phyloP scores from a whole-genome alignment of 192 early-diverging fungal genomes.

The Coemansia sp. region DNA sequence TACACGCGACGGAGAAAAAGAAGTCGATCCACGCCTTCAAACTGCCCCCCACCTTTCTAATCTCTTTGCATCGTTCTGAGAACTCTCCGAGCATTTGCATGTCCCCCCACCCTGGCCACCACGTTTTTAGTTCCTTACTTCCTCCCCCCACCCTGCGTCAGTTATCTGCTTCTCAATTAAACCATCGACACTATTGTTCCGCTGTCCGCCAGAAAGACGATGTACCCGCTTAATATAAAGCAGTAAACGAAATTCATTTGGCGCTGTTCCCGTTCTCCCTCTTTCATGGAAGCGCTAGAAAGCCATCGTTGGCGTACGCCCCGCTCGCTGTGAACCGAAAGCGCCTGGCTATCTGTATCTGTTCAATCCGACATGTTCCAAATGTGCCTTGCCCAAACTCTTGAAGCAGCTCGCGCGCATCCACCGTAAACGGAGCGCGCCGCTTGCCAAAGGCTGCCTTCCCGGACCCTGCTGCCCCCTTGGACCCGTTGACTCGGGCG shows the following conservation, averaged over 20 bases:
- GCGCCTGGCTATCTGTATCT: slow-evolving; percentile 41
- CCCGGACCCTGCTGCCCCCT: not conserved
- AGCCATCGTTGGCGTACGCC: slow-evolving; percentile 40
- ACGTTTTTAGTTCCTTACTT: not conserved
- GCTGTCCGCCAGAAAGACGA: not conserved
- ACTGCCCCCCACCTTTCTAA: too few relatives aligned
- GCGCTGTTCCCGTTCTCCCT: not conserved
- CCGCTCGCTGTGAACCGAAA: slow-evolving; percentile 27
- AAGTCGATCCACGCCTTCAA: not conserved
- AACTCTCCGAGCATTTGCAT: not conserved
- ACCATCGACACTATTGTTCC: not conserved
- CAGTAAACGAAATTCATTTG: not conserved
- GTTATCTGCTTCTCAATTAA: not conserved
- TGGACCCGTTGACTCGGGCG: slow-evolving; percentile 15
- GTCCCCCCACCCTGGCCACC: too few relatives aligned
- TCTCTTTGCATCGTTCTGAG: not conserved
- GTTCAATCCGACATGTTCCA: slow-evolving; percentile 36
- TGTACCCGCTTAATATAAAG: not conserved
- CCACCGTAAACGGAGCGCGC: slow-evolving; percentile 10
- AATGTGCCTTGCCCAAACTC: slow-evolving; percentile 26
- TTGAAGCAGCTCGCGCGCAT: slow-evolving; percentile 28
- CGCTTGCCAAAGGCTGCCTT: not conserved
- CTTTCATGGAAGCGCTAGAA: slow-evolving; percentile 20
- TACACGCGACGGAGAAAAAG: not conserved
- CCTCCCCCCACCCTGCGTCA: not conserved